These are phyloP conservation scores for Fusarium torreyae DNA, from an alignment of 2,329 filamentous ascomycete genomes.

Conservation along the genomic window DNA sequence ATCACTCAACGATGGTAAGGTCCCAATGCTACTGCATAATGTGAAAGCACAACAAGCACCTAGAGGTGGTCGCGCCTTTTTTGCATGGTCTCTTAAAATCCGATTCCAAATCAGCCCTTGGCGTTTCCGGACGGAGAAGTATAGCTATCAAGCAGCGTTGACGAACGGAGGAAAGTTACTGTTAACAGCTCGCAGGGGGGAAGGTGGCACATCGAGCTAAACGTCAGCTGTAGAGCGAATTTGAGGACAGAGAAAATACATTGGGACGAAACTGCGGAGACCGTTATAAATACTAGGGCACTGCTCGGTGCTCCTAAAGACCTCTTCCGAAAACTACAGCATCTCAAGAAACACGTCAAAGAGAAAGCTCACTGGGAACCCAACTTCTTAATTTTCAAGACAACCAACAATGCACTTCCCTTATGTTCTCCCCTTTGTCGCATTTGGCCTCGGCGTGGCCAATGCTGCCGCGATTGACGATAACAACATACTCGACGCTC, in stretches of 20 bases:
- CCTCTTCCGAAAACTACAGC: background rate
- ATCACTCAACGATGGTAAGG: too few species aligned
- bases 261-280: background rate
- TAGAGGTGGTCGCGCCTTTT: background rate
- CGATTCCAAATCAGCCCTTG: background rate
- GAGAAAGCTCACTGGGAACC: background rate
- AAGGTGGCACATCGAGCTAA: background rate
- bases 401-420: conserved; percentile 6
- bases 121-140: conserved; percentile 4
- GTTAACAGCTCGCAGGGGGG: background rate
- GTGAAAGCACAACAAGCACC: background rate
- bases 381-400: background rate
- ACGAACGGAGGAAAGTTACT: background rate
- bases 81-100: background rate
- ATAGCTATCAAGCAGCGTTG: background rate
- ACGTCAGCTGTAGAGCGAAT: background rate
- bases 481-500: background rate
- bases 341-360: background rate
- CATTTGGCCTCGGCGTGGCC: background rate
- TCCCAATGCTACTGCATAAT: too few species aligned
- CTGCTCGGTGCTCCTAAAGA: background rate
- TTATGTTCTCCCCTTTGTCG: background rate
- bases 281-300: background rate
- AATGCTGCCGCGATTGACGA: conserved; percentile 7
- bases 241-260: background rate